Evolutionary conservation across 78 protist genomes (phyloP), one percentile per base, ranked within the genome.

Genomic region (Mantamonas sphyraenae): DNA sequence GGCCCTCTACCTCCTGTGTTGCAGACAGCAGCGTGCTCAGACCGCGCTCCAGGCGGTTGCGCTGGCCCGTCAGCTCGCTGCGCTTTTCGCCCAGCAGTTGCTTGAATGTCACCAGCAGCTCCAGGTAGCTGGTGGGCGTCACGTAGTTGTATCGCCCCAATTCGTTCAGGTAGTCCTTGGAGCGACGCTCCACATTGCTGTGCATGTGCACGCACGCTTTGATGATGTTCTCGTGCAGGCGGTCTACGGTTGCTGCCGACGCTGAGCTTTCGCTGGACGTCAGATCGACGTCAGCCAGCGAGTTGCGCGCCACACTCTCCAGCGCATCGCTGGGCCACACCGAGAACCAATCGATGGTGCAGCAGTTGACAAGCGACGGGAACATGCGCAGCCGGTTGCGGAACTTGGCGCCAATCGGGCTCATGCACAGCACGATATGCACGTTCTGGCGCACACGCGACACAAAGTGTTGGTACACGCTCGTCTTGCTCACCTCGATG

Each of bases 281-380:
- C 43, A 1, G 9, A 4, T n/a, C 14, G 24, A 69, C 20, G 35
- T 75, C 87, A 10, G 1, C 38, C 5, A 79, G 59, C 28, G 43
- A 50, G 7, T 38, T 50, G 30, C 14, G 50, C 22, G 94, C 97
- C 5, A 93, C 97, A 1, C 81, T 40, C 28, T 1, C 14, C 59
- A 93, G 80, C 12, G 97, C 97, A 64, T 93, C 93, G 3, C 59
- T 78, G 0, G 97, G 95, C 97, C 97, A 93, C 45, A 28, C 79
- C 22, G 75, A 50, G 81, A 89, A 93, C 94, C 93, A 93, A 64
- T 90, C 93, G 58, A 93, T 87, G 34, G 94, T 82, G 82, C 90
- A 83, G 66, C 82, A 75, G 64, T 79, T 81, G 58, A 81, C 77
- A 33, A 93, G 84, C 28, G 93, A 63, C 0, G 97, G 97, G 76